Evolutionary conservation across 495 filamentous ascomycete genomes (phyloP), one percentile per base, ranked within the genome.

Genomic region (Viridothelium virens): DNA sequence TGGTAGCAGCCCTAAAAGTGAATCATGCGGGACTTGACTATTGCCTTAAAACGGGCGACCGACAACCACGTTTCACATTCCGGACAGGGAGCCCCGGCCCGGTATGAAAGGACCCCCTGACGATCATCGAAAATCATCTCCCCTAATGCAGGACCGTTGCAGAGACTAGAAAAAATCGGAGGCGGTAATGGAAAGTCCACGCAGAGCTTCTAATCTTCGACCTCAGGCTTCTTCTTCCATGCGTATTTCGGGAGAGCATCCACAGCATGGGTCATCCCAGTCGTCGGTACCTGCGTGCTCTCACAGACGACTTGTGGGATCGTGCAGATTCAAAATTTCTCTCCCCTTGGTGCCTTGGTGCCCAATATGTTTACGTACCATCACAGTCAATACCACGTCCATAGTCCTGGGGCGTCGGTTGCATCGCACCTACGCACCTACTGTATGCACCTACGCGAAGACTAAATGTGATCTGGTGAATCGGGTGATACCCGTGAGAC

Each of bases 131-230:
- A 59, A 14, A 59, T 59, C 53, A 59, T 25, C 25, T 25, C 18
- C 25, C 53, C 53, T 59, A 59, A 59, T 59, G 53, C 53, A 59
- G 53, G 53, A 59, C 53, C 53, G 53, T 59, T 59, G 53, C 7
- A 59, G 53, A 36, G 53, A 59, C 53, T 59, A 59, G 31, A 53
- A 59, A 59, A 36, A 59, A 59, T 36, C 18, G 53, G 36, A 25
- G 31, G 53, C 53, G 33, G 53, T 34, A 18, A 7, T 7, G 53
- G 53, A 59, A 59, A 59, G 53, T 59, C 31, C 36, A 59, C 25
- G 25, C 25, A 25, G 25, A 25, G 25, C 25, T 25, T 59, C 53
- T 31, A 34, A 18, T 7, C 53, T 18, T 59, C 18, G 11, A 18
- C 11, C 10, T 18, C 25, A 5, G 5, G 48, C 9, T 59, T 59